Evolutionary conservation across 768 basidiomycete species (phyloP), one percentile per base, ranked within the genome.

Genomic region (Russula dissimulans): DNA sequence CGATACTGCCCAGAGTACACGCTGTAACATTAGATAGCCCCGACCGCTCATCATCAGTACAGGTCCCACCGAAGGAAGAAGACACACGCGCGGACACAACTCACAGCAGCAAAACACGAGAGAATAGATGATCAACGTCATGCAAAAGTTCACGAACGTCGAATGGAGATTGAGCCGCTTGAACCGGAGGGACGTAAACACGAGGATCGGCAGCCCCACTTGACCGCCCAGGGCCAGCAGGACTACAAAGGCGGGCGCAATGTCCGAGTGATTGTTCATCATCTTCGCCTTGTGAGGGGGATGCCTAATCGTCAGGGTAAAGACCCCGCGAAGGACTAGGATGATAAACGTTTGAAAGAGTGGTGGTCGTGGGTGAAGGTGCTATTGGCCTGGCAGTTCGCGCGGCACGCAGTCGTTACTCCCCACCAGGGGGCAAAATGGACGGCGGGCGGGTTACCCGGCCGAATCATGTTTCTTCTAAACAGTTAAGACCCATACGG

Each of bases 71-170:
- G 5, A 41, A 18, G n/a, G 32, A 42, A 10, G 38, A 38, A 32
- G 12, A 12, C 1, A 38, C 4, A 12, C 9, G 36, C 36, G 36
- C 36, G 36, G 22, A 34, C n/a, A 45, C 36, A 11, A 71, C 83
- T 71, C 62, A 83, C 84, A 77, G 67, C 18, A 85, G 65, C 74
- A 78, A 65, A 77, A 80, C 36, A 75, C 71, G 58, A 83, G 67
- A 5, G 83, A 83, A 65, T 78, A 82, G 44, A 84, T 64, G 10
- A 79, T 75, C 81, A 81, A 81, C 48, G 78, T 74, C n/a, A 79
- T 54, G 58, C 81, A 83, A 61, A 84, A 79, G 61, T 85, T 84
- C 60, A 83, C 69, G 64, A 84, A 73, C 1, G 78, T 77, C 0
- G 81, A 79, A 55, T 78, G 80, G 56, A 79, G 77, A 41, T 71